These are phyloP conservation scores for Solanum gandarillasii DNA, from an alignment of 257 asterid genomes.

Conservation along the genomic window DNA sequence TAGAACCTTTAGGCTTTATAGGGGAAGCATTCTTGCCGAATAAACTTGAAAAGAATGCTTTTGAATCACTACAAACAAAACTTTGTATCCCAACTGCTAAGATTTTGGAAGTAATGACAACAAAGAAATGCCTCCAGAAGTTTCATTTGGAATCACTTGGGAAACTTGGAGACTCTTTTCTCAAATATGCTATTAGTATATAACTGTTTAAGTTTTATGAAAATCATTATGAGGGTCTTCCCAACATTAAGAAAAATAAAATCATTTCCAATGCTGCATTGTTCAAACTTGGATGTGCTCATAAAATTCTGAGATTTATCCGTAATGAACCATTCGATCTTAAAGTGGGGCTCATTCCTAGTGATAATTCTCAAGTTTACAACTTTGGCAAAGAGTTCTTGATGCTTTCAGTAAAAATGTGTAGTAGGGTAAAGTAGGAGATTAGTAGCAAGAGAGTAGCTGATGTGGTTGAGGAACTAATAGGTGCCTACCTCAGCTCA, in stretches of 20 bases:
- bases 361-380: background rate
- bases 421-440: background rate
- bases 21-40: too few relatives aligned
- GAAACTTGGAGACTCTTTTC: background rate
- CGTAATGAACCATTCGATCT: background rate
- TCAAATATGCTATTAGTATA: background rate
- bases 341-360: background rate
- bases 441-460: background rate
- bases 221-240: too few relatives aligned
- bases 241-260: background rate
- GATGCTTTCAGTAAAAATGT: too few relatives aligned
- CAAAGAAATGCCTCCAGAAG: background rate
- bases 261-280: background rate
- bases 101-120: background rate
- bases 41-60: background rate
- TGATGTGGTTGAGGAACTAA: background rate
- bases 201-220: too few relatives aligned
- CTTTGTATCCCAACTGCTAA: too few relatives aligned
- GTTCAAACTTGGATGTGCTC: background rate
- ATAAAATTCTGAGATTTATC: too few relatives aligned
- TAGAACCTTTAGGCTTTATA: too few relatives aligned
- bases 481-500: background rate
- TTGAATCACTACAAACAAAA: too few relatives aligned
- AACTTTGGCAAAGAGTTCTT: background rate
- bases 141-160: background rate